Conservation (phyloP, 805 yeast species). For the Brettanomyces naardenensis region DNA sequence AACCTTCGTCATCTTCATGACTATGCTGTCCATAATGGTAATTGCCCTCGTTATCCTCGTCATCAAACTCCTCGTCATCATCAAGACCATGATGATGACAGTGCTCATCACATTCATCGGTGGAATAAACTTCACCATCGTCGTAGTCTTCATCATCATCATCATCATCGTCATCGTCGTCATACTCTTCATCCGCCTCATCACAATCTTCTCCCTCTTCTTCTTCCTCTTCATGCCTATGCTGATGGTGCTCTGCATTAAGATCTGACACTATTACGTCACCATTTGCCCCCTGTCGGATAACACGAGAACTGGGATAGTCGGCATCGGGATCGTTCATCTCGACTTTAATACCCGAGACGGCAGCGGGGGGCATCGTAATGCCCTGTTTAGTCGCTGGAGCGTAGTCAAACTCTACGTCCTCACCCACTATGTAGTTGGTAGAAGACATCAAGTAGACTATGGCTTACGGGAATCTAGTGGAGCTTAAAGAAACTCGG, state of each 20-base stretch:
- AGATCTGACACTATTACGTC: slow-evolving; percentile 65
- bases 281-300: slow-evolving; percentile 61
- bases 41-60: slow-evolving; percentile 5
- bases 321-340: slow-evolving; percentile 50
- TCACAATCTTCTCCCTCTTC: neutral
- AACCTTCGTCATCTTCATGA: slow-evolving; percentile 8
- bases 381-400: slow-evolving; percentile 13
- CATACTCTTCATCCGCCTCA: slow-evolving; percentile 5
- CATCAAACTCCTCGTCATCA: slow-evolving; percentile 7
- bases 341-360: slow-evolving; percentile 39
- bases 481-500: too few species aligned
- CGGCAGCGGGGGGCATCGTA: neutral
- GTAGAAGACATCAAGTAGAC: too few species aligned
- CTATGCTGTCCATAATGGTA: slow-evolving; percentile 10
- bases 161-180: slow-evolving; percentile 11
- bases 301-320: slow-evolving; percentile 65
- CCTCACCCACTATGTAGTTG: slow-evolving; percentile 17
- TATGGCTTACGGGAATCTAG: too few species aligned
- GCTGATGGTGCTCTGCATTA: slow-evolving; percentile 15
- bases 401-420: slow-evolving; percentile 19
- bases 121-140: slow-evolving; percentile 9
- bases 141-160: slow-evolving; percentile 6
- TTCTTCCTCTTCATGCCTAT: slow-evolving; percentile 9
- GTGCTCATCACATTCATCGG: slow-evolving; percentile 8
- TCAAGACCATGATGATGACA: slow-evolving; percentile 9